A percentile compares a stretch with the other conserved stretches of the same genome.
Evolutionary conservation across 1,139 yeast species (phyloP).

Genomic region (Pichia sp.): DNA sequence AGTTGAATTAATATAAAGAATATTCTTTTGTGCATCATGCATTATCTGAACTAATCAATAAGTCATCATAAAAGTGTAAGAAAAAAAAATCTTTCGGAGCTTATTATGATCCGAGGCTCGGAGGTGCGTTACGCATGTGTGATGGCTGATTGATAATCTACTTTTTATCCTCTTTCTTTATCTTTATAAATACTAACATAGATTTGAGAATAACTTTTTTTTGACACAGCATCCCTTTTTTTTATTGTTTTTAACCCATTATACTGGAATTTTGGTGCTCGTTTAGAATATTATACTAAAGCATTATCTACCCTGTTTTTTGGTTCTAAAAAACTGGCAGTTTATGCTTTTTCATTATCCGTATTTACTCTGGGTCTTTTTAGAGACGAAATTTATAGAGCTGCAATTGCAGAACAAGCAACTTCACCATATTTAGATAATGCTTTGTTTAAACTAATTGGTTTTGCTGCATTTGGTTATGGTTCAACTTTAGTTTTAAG

Average conservation of each 20-base stretch:
- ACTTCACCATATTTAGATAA: slow-evolving; percentile 37
- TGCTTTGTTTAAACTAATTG: slow-evolving; percentile 37
- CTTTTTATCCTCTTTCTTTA: background rate
- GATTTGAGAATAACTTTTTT: slow-evolving; percentile 11
- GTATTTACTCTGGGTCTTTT: slow-evolving; percentile 79
- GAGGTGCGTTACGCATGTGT: background rate
- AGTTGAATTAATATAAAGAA: too few species aligned
- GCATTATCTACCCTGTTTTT: slow-evolving; percentile 65
- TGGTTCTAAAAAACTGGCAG: slow-evolving; percentile 66
- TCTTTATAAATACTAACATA: background rate
- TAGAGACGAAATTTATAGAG: slow-evolving; percentile 71
- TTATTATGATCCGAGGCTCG: background rate
- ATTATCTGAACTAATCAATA: too few species aligned
- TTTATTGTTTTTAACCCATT: slow-evolving; percentile 86
- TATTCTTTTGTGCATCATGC: too few species aligned
- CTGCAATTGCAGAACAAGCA: slow-evolving; percentile 56
- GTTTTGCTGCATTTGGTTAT: slow-evolving; percentile 43
- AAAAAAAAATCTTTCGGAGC: too few species aligned
- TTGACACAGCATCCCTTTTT: slow-evolving; percentile 32
- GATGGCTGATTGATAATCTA: background rate
- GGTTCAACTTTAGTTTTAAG: slow-evolving; percentile 78
- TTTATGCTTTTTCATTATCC: slow-evolving; percentile 73
- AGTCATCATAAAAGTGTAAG: too few species aligned
- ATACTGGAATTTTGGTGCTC: slow-evolving; percentile 91
- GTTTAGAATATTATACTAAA: slow-evolving; percentile 73